A percentile compares a stretch with the other conserved stretches of the same genome.
phyloP scores from a whole-genome alignment of 371 early-diverging fungal species.

The Phascolomyces articulosus region DNA sequence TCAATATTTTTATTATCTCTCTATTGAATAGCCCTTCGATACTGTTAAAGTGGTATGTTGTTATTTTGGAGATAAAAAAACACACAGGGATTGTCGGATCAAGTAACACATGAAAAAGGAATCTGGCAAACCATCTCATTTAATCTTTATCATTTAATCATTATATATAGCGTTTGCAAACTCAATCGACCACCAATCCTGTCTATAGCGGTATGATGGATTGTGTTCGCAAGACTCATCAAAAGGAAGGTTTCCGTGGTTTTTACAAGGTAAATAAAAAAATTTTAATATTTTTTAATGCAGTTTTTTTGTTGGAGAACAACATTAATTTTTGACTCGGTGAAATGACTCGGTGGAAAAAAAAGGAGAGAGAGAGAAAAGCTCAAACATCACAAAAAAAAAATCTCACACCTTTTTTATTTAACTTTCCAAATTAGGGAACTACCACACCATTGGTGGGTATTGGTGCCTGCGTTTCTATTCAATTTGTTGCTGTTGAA shows the following conservation, averaged over 20 bases:
- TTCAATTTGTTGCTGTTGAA: constrained; percentile 79
- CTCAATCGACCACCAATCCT: constrained; percentile 72
- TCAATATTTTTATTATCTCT: neutral
- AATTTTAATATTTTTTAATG: neutral
- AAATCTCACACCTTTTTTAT: constrained; percentile 4
- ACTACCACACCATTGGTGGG: constrained; percentile 80
- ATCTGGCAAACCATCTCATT: too few relatives aligned
- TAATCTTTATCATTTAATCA: neutral
- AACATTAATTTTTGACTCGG: neutral
- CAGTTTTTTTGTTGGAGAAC: neutral
- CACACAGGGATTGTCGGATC: neutral
- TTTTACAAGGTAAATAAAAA: constrained; percentile 75
- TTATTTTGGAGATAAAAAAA: neutral
- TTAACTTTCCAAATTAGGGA: constrained; percentile 41
- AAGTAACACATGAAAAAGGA: neutral
- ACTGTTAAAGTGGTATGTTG: constrained; percentile 84
- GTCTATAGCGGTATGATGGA: constrained; percentile 75
- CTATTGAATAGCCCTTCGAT: constrained; percentile 69
- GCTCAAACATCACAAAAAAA: neutral
- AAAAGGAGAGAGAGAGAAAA: neutral
- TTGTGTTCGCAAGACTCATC: constrained; percentile 72
- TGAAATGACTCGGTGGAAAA: constrained; percentile 5
- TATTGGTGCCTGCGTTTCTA: constrained; percentile 82
- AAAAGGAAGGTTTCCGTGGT: constrained; percentile 73
- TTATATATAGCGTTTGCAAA: constrained; percentile 77